A percentile compares a stretch with the other conserved stretches of the same genome.
These are phyloP conservation scores for Leucocoprinus birnbaumii DNA, from an alignment of 768 basidiomycete species.

Conservation along the genomic window DNA sequence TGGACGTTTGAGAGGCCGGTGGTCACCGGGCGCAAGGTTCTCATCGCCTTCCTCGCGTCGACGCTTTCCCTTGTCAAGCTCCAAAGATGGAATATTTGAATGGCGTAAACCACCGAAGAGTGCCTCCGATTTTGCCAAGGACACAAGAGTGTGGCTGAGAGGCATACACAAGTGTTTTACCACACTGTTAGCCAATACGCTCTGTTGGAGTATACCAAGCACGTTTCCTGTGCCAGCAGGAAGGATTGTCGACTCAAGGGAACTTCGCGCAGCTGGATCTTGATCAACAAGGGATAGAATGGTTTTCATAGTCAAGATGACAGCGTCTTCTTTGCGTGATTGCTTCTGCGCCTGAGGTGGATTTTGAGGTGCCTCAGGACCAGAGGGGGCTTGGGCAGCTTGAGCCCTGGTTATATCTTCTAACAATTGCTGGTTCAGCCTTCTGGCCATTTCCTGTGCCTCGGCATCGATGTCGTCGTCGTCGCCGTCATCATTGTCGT, in stretches of 20 bases:
- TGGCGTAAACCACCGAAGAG: constrained; percentile 66
- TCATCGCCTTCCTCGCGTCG: constrained; percentile 60
- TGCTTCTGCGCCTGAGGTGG: constrained; percentile 4
- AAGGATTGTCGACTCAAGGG: constrained; percentile 49
- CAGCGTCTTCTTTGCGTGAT: constrained; percentile 51
- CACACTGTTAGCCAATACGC: constrained; percentile 44
- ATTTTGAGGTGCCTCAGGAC: constrained; percentile 12
- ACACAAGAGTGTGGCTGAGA: constrained; percentile 60
- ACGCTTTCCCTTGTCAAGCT: constrained; percentile 72
- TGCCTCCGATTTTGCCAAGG: constrained; percentile 60
- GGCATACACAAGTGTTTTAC: constrained; percentile 50
- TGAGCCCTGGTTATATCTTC: constrained; percentile 71
- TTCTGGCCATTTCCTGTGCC: constrained; percentile 70
- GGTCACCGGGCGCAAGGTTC: constrained; percentile 17
- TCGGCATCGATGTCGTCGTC: constrained; percentile 65
- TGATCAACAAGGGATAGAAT: constrained; percentile 57
- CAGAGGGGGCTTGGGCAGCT: constrained; percentile 31
- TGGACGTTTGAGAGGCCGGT: constrained; percentile 39
- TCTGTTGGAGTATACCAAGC: constrained; percentile 50
- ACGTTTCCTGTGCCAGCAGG: constrained; percentile 49
- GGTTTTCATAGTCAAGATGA: constrained; percentile 60
- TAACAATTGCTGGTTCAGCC: constrained; percentile 74
- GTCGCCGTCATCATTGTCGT: constrained; percentile 53
- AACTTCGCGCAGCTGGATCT: constrained; percentile 52
- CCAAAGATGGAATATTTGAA: constrained; percentile 58